A percentile compares a stretch with the other conserved stretches of the same genome.
These are phyloP conservation scores for Vaccinium darrowii DNA, from an alignment of 148 eudicot genomes.

Conservation along the genomic window DNA sequence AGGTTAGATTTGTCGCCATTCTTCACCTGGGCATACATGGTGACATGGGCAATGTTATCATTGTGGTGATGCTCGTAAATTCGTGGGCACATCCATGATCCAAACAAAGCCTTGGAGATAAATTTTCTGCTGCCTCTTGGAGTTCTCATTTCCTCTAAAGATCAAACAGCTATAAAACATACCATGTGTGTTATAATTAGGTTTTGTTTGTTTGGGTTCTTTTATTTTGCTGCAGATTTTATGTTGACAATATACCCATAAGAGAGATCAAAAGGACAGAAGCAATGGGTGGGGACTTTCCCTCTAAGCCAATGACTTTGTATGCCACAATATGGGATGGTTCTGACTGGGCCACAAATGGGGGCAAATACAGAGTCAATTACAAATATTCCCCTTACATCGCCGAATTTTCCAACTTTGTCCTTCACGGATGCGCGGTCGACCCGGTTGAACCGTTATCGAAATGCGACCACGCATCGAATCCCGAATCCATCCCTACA, in stretches of 20 bases:
- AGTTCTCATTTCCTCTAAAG: neutral
- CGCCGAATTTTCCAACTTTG: constrained; percentile 66
- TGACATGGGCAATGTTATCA: neutral
- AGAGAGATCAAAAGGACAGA: constrained; percentile 67
- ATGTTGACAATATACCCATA: constrained; percentile 76
- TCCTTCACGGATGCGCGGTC: constrained; percentile 83
- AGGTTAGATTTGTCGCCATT: neutral
- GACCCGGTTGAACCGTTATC: constrained; percentile 56
- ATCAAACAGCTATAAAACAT: neutral
- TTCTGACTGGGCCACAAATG: constrained; percentile 90
- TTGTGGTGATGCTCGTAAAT: neutral
- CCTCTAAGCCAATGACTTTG: constrained; percentile 87
- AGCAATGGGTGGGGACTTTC: constrained; percentile 76
- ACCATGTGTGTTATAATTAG: neutral
- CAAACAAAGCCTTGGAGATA: neutral
- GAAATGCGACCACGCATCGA: constrained; percentile 37
- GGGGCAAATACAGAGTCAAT: constrained; percentile 74
- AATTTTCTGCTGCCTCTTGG: neutral
- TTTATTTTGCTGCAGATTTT: constrained; percentile 55
- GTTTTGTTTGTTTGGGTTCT: constrained; percentile 5
- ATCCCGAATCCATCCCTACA: constrained; percentile 31
- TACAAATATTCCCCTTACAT: constrained; percentile 88
- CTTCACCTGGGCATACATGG: neutral
- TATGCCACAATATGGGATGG: constrained; percentile 96
- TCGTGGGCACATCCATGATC: neutral